phyloP scores from a whole-genome alignment of 768 basidiomycete species.

The Lentinula detonsa region DNA sequence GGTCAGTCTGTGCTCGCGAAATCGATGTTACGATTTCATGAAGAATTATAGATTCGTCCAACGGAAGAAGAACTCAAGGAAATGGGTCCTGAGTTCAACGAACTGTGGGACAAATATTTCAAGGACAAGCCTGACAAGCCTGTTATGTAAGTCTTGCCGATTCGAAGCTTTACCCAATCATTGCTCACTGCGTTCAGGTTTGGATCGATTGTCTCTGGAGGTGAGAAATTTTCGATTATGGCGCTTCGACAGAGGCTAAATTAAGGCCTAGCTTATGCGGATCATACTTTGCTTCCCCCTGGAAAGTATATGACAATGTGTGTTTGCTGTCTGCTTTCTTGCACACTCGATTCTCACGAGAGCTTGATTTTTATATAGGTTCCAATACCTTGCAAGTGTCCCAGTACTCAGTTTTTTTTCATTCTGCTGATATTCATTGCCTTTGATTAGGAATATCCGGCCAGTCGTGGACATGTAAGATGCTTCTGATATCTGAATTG shows the following conservation, averaged over 20 bases:
- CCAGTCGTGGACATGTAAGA: slow-evolving; percentile 62
- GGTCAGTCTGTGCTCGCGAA: slow-evolving; percentile 21
- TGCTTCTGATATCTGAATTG: not conserved
- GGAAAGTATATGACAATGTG: slow-evolving; percentile 68
- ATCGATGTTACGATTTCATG: not conserved
- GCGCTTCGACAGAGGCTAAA: not conserved
- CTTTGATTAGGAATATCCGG: slow-evolving; percentile 55
- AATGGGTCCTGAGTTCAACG: slow-evolving; percentile 74
- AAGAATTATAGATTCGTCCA: slow-evolving; percentile 48
- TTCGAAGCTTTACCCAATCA: not conserved
- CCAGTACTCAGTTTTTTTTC: too few species aligned
- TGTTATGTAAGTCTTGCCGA: slow-evolving; percentile 42
- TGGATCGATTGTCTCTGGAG: slow-evolving; percentile 61
- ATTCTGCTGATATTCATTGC: not conserved
- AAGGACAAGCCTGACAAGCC: slow-evolving; percentile 79
- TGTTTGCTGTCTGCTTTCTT: slow-evolving; percentile 8
- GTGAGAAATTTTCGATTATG: slow-evolving; percentile 16
- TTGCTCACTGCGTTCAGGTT: slow-evolving; percentile 30
- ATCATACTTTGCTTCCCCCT: slow-evolving; percentile 67
- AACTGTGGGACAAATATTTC: slow-evolving; percentile 65
- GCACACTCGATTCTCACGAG: not conserved
- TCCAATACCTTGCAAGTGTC: slow-evolving; percentile 53
- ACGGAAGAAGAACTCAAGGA: slow-evolving; percentile 65
- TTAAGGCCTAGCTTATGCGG: slow-evolving; percentile 47
- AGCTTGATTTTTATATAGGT: slow-evolving; percentile 21